Percentiles rank a stretch among this genome's conserved stretches.
phyloP scores from a whole-genome alignment of 108 stramenopile genomes.

The Bacterosira constricta region DNA sequence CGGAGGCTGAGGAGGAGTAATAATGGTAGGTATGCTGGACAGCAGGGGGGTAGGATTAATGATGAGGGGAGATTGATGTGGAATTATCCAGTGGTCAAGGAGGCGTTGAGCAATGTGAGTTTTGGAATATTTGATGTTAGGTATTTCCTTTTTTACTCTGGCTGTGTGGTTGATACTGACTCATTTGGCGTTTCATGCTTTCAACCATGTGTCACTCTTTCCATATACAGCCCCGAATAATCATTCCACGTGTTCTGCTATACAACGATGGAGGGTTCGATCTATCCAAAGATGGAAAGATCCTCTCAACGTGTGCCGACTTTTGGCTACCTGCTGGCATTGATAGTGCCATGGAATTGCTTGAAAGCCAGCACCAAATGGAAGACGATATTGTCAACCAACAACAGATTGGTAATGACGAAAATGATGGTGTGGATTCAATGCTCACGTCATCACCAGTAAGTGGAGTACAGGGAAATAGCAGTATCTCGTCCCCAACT shows the following conservation, averaged over 20 bases:
- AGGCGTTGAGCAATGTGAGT: conserved; percentile 62
- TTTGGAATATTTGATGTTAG: too few species aligned
- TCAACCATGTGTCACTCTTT: conserved; percentile 1
- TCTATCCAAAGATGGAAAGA: conserved; percentile 87
- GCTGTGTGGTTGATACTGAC: background rate
- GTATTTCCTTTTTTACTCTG: background rate
- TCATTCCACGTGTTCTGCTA: conserved; percentile 85
- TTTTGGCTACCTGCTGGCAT: conserved; percentile 84
- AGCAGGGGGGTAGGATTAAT: conserved; percentile 26
- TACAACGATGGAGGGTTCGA: conserved; percentile 98
- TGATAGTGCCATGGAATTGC: conserved; percentile 76
- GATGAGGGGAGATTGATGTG: conserved; percentile 50
- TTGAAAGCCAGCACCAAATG: conserved; percentile 43
- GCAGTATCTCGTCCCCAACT: conserved; percentile 9
- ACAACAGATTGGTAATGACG: conserved; percentile 10
- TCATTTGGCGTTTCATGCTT: too few species aligned
- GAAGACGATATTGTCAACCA: conserved; percentile 19
- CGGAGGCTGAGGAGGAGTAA: background rate
- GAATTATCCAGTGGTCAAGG: conserved; percentile 25
- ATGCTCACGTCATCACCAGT: conserved; percentile 7
- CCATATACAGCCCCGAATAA: conserved; percentile 56
- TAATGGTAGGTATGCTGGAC: background rate
- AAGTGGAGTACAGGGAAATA: background rate
- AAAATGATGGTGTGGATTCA: conserved; percentile 17
- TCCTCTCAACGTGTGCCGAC: conserved; percentile 89